Evolutionary conservation across 2,329 filamentous ascomycete genomes (phyloP), one percentile per base, ranked within the genome.

Genomic region (Lecanicillium sp.): DNA sequence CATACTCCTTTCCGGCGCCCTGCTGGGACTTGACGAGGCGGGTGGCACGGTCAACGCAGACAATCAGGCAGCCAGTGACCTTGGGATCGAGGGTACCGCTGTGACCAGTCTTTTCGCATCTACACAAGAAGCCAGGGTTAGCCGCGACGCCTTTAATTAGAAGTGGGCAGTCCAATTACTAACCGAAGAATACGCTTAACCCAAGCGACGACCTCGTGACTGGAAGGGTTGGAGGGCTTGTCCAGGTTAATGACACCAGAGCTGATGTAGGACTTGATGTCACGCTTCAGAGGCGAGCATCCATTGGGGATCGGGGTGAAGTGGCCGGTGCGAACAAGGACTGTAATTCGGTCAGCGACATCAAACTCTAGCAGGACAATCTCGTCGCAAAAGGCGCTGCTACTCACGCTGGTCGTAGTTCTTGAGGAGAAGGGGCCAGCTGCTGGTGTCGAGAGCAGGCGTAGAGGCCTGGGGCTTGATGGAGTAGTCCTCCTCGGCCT

Each of bases 191-290:
- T 97, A 55, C 90, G 83, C 82, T 98, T 98, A 54, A 97, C 85
- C 92, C 92, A 98, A 50, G 92, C 90, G 58, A 98, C 92, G 50
- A 98, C 92, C 74, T 98, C 92, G 76, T 98, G 92, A 57, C 84
- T 92, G 51, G 89, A 96, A 39, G 90, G 90, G 72, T 98, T 98
- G 38, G 89, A 94, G 42, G 90, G 92, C 72, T 66, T 66, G 49
- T 66, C 63, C 53, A 96, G 81, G 71, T 98, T 98, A 69, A 98
- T 97, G 43, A 98, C 90, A 68, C 92, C 92, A 48, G 87, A 94
- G 63, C 85, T 90, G 61, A 98, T 81, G 71, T 97, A 98, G 48
- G 85, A 88, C 74, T 96, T 96, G 59, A 98, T 77, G 63, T 97
- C 90, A 64, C 92, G 86, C 68, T 87, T 89, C 60, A 94, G 71